Base-by-base conservation (phyloP, 495 filamentous ascomycete genomes). In the Elaphomyces granulatus region DNA sequence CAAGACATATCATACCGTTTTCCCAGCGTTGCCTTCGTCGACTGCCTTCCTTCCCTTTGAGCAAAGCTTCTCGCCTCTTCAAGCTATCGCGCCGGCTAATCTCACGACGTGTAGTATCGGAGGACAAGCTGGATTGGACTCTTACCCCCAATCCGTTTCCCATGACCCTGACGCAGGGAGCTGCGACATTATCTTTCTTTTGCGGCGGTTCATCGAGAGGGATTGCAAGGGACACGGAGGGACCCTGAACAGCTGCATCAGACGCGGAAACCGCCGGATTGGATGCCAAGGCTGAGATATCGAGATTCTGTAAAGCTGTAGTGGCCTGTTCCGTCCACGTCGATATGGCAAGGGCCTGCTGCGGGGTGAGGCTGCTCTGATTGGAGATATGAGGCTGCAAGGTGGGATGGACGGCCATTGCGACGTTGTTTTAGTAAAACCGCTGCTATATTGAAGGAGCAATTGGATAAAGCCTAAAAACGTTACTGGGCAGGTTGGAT, bases 31-130 rank as follows among this genome's bases (percentile, higher is more conserved):
- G 80, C 34, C 90, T 70, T 40, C 87, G 75, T 32, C 88, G 72
- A 44, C 75, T 86, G n/a, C 90, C 90, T 51, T 94, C 85, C 47
- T 87, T 93, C 36, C 88, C 90, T 60, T 83, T 88, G n/a, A 87
- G 62, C 37, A 92, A 48, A 8, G 78, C 77, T 51, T 95, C 88
- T 18, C 88, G 74, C 14, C 75, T 60, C 52, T 75, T 78, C 43
- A 74, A 38, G 46, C 74, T 77, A 44, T 80, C 79, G 23, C 75
- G 67, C 15, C 69, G 66, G 18, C 74, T 43, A 15, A 66, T 64
- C 41, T 64, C 65, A 16, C 66, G 59, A 16, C 64, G 66, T 10
- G 63, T 59, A 43, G 64, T 64, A 19, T 41, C 54, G 38, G 61
- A 55, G 2, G 55, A 51, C 0, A 59, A 51, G 0, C 46, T 38